Evolutionary conservation across 2,329 filamentous ascomycete species (phyloP), one percentile per base, ranked within the genome.

Genomic region (Colletotrichum brevisporum): DNA sequence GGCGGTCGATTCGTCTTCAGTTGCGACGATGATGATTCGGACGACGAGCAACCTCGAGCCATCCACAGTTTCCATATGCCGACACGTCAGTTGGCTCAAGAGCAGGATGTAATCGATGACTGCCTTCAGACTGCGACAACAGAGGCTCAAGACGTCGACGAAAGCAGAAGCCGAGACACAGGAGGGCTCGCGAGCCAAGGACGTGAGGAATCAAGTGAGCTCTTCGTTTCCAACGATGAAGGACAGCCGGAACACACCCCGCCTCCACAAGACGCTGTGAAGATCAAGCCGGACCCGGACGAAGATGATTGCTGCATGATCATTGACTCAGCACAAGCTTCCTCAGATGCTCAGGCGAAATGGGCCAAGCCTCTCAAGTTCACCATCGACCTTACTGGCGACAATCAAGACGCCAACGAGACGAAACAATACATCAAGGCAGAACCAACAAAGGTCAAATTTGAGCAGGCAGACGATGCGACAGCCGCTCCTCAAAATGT

Each of bases 201-300:
- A 13, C 4, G 39, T 59, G 10, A 6, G 1, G 47, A 53, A 5
- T 4, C 26, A 10, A 8, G 2, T 10, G 52, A 53, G 1, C 26
- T 67, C 2, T 67, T 67, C 27, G 52, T 63, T 10, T 12, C 16
- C 13, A 13, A 16, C 1, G 27, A 36, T 1, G 31, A 52, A n/a
- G 45, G 5, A 21, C 41, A 9, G 4, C 21, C 8, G 2, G 5
- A 13, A 15, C 9, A 8, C 3, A 8, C 2, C 1, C 0, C 21
- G 1, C 9, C 10, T 2, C 51, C 21, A 1, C 10, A 16, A 1
- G 4, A 21, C 24, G 13, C 4, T 3, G 13, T 18, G 1, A 10
- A 48, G 16, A 6, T 67, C 52, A 57, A 57, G 15, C 9, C n/a
- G 5, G 58, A 67, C 39, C 48, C 39, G 2, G 26, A 41, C 1